These are phyloP conservation scores for Daldinia vernicosa DNA, from an alignment of 495 filamentous ascomycete species.

Conservation along the genomic window DNA sequence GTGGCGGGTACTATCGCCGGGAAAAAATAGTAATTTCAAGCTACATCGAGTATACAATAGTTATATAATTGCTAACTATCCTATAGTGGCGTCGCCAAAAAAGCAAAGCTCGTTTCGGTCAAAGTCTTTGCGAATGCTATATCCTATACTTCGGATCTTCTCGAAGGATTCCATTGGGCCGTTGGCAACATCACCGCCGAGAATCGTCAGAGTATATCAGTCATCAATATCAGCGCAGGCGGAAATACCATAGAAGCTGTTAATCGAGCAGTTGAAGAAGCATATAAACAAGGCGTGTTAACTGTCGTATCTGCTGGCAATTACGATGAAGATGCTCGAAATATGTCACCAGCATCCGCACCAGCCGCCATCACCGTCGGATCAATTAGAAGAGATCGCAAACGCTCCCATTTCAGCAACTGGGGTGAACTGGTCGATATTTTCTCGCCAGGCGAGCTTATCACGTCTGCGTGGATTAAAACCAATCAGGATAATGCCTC, in stretches of 20 bases:
- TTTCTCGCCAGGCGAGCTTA: conserved; percentile 64
- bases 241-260: conserved; percentile 57
- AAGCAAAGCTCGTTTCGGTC: conserved; percentile 66
- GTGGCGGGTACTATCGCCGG: conserved; percentile 68
- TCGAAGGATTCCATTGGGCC: conserved; percentile 66
- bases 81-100: conserved; percentile 66
- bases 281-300: conserved; percentile 57
- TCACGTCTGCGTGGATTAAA: conserved; percentile 62
- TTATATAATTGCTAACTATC: conserved; percentile 10
- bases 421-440: conserved; percentile 66
- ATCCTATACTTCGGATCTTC: conserved; percentile 58
- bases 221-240: conserved; percentile 59
- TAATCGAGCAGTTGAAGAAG: conserved; percentile 58
- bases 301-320: conserved; percentile 65
- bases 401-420: conserved; percentile 66
- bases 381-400: conserved; percentile 55
- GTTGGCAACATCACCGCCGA: conserved; percentile 53
- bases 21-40: conserved; percentile 33
- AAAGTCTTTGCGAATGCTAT: conserved; percentile 61
- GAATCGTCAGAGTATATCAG: conserved; percentile 48
- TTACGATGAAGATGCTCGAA: conserved; percentile 46
- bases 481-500: conserved; percentile 47
- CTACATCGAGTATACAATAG: not conserved
- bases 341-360: conserved; percentile 64
- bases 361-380: conserved; percentile 65